A percentile compares a stretch with the other conserved stretches of the same genome.
These are phyloP conservation scores for Dictyostelium intermedium DNA, from an alignment of 78 protist genomes.

Conservation along the genomic window DNA sequence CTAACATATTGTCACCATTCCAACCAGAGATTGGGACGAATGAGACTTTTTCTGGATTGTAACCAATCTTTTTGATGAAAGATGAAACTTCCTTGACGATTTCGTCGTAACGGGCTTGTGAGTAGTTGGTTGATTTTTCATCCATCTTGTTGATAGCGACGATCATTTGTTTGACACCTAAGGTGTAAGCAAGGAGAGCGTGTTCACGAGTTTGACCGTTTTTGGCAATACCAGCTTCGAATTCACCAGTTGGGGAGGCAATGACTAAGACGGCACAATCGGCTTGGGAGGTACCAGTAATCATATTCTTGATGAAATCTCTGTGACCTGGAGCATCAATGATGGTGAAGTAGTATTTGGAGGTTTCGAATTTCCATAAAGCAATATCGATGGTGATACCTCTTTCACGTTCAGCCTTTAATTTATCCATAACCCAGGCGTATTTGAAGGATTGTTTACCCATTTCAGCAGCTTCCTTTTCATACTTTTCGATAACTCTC, in stretches of 20 bases:
- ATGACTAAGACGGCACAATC: conserved; percentile 96
- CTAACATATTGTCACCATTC: conserved; percentile 95
- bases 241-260: conserved; percentile 94
- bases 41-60: conserved; percentile 92
- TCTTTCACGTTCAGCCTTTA: conserved; percentile 97
- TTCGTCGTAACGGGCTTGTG: conserved; percentile 91
- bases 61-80: conserved; percentile 94
- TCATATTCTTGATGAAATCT: conserved; percentile 99
- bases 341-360: conserved; percentile 98
- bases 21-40: conserved; percentile 98
- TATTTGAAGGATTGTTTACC: conserved; percentile 99
- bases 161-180: conserved; percentile 98
- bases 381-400: conserved; percentile 98
- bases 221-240: conserved; percentile 98
- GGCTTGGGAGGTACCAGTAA: conserved; percentile 99
- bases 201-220: conserved; percentile 99
- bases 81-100: conserved; percentile 89
- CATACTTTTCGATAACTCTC: conserved; percentile 88
- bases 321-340: conserved; percentile 99
- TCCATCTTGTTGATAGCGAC: conserved; percentile 98
- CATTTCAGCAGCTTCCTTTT: conserved; percentile 96
- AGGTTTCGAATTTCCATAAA: conserved; percentile 98
- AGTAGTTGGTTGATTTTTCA: conserved; percentile 90
- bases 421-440: conserved; percentile 99
- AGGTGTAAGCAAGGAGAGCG: conserved; percentile 98